Conservation (phyloP, 176 grass and related monocot genomes). For the Tuctoria greenei region DNA sequence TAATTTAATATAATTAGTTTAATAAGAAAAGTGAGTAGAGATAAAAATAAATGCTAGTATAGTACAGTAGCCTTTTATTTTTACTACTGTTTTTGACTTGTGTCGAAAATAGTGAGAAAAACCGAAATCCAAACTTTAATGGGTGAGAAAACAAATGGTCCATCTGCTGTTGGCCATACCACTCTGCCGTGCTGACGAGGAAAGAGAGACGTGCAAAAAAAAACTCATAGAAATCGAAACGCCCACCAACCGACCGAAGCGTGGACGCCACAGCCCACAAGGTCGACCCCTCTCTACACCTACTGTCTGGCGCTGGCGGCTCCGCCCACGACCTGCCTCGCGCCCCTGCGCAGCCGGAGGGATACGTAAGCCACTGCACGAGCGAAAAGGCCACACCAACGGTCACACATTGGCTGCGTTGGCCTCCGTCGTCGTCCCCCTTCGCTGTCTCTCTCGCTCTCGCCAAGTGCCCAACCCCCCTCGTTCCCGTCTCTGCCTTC, state of each 20-base stretch:
- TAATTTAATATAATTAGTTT: no score
- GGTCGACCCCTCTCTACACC: no score
- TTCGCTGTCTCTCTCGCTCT: not conserved
- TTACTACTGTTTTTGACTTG: no score
- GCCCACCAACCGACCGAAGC: conserved; percentile 7
- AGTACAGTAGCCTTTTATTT: no score
- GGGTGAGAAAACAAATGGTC: not conserved
- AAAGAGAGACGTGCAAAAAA: not conserved
- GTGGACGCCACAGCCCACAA: not conserved
- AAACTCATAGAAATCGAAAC: not conserved
- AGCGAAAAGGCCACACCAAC: conserved; percentile 72
- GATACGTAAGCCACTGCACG: conserved; percentile 20
- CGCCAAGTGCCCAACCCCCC: not conserved
- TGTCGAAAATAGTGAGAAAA: no score
- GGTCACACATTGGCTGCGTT: conserved; percentile 48
- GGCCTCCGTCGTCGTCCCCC: not conserved
- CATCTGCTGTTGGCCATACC: not conserved
- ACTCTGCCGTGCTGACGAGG: conserved; percentile 30
- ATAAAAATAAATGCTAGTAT: no score
- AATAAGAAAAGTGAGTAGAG: no score
- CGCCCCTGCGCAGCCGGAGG: not conserved
- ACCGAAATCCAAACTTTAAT: not conserved
- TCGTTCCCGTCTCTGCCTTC: not conserved
- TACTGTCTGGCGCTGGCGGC: not conserved
- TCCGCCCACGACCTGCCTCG: not conserved